Percentiles rank a stretch among this genome's conserved stretches.
phyloP scores from a whole-genome alignment of 768 basidiomycete genomes.

The Mycena vulgaris region DNA sequence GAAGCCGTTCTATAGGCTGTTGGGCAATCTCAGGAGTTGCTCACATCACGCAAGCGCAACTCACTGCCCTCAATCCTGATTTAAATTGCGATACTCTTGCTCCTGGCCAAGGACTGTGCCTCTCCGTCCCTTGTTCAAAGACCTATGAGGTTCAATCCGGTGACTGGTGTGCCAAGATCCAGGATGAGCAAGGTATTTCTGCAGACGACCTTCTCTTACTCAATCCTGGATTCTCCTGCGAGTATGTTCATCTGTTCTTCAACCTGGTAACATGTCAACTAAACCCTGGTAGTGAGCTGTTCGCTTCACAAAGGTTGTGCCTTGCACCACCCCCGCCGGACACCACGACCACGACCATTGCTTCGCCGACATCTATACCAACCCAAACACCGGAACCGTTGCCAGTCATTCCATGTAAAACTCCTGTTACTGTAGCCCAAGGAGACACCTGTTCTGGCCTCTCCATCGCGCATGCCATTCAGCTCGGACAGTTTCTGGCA shows the following conservation, averaged over 20 bases:
- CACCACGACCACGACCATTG: not conserved
- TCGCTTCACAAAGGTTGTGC: not conserved
- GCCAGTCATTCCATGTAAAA: slow-evolving; percentile 6
- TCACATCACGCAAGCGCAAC: slow-evolving; percentile 7
- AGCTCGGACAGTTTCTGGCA: slow-evolving; percentile 10
- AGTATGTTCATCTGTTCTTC: not conserved
- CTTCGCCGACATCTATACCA: not conserved
- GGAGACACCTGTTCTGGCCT: not conserved
- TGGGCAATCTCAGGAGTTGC: not conserved
- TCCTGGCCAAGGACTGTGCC: slow-evolving; percentile 1
- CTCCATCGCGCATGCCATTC: not conserved
- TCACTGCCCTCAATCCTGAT: not conserved
- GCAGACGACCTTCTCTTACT: slow-evolving; percentile 2
- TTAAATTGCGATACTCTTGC: not conserved
- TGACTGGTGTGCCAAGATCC: slow-evolving; percentile 1
- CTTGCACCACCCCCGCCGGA: not conserved
- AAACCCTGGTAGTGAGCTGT: not conserved
- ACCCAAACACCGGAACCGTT: slow-evolving; percentile 3
- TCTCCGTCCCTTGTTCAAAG: slow-evolving; percentile 7
- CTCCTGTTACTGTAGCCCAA: not conserved
- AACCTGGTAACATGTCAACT: not conserved
- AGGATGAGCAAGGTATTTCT: slow-evolving; percentile 2
- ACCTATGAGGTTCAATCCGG: slow-evolving; percentile 4
- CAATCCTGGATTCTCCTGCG: slow-evolving; percentile 7
- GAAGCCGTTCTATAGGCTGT: not conserved